Evolutionary conservation across 2,329 filamentous ascomycete genomes (phyloP).

Genomic region (Phoma sp.): DNA sequence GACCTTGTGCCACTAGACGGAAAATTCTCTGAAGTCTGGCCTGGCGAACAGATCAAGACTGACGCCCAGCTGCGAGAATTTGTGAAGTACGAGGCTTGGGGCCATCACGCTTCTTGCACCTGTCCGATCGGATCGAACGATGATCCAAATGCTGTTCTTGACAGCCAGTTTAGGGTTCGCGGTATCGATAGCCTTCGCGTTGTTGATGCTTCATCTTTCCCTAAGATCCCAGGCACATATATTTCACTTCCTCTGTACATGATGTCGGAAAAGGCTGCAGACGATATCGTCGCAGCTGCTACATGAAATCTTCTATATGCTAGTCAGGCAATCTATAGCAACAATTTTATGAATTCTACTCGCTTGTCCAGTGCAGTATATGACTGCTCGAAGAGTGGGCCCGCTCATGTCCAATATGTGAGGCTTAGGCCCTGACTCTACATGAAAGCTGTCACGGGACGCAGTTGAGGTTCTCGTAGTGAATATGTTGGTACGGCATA

Average conservation of each 20-base stretch:
- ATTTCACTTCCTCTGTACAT: constrained; percentile 61
- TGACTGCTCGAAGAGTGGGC: no score
- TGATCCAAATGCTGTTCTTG: constrained; percentile 59
- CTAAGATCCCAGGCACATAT: constrained; percentile 58
- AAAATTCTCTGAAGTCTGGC: constrained; percentile 50
- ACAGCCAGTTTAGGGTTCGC: constrained; percentile 58
- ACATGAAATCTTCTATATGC: no score
- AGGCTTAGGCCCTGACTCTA: no score
- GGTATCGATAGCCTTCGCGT: constrained; percentile 61
- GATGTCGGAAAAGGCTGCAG: constrained; percentile 66
- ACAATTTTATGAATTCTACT: no score
- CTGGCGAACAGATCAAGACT: constrained; percentile 53
- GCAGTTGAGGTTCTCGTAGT: no score
- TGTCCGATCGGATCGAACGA: constrained; percentile 61
- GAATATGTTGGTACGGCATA: no score
- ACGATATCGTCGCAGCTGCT: constrained; percentile 55
- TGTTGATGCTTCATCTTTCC: constrained; percentile 41
- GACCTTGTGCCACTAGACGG: constrained; percentile 41
- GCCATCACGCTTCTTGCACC: constrained; percentile 64
- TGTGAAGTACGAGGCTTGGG: constrained; percentile 42
- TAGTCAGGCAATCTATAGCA: no score
- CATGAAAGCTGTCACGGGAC: no score
- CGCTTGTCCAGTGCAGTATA: no score
- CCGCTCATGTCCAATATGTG: no score
- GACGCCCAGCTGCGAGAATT: constrained; percentile 39